Percentiles rank a stretch among this genome's conserved stretches.
phyloP scores from a whole-genome alignment of 2,329 filamentous ascomycete species.

The Didymella arachidicola region DNA sequence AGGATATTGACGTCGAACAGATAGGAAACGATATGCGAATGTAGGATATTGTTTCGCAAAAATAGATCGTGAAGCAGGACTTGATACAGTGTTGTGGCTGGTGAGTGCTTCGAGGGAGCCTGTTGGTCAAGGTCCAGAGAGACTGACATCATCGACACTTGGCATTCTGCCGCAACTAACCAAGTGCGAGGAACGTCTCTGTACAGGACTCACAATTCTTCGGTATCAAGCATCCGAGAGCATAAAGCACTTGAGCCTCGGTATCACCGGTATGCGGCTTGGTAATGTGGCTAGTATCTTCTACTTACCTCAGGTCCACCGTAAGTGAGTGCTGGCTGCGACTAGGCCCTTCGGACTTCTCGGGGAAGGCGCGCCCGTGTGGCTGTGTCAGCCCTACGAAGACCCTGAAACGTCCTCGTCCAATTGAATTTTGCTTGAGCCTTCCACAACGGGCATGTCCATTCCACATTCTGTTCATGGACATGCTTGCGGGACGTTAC shows the following conservation, averaged over 20 bases:
- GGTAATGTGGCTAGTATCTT: conserved; percentile 36
- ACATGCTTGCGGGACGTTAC: conserved; percentile 20
- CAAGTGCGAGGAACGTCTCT: conserved; percentile 6
- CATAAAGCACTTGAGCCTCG: conserved; percentile 2
- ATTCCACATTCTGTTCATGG: conserved; percentile 10
- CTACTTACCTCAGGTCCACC: conserved; percentile 13
- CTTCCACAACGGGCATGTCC: conserved; percentile 14
- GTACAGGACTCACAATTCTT: background rate
- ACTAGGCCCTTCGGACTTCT: conserved; percentile 14
- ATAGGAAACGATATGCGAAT: conserved; percentile 25
- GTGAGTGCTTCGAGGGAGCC: conserved; percentile 13
- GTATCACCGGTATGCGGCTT: conserved; percentile 16
- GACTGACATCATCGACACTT: conserved; percentile 37
- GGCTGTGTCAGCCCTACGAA: conserved; percentile 21
- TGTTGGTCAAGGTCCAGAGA: conserved; percentile 9
- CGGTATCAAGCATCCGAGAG: background rate
- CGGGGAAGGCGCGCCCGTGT: conserved; percentile 28
- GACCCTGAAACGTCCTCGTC: conserved; percentile 17
- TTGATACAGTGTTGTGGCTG: conserved; percentile 16
- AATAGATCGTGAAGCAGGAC: conserved; percentile 34
- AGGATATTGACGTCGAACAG: conserved; percentile 22
- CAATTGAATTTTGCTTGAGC: conserved; percentile 7
- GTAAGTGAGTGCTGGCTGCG: conserved; percentile 5
- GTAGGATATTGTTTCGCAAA: conserved; percentile 24
- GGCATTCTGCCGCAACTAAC: conserved; percentile 15